These are phyloP conservation scores for Xylaria multiplex DNA, from an alignment of 2,329 filamentous ascomycete genomes.

Conservation along the genomic window DNA sequence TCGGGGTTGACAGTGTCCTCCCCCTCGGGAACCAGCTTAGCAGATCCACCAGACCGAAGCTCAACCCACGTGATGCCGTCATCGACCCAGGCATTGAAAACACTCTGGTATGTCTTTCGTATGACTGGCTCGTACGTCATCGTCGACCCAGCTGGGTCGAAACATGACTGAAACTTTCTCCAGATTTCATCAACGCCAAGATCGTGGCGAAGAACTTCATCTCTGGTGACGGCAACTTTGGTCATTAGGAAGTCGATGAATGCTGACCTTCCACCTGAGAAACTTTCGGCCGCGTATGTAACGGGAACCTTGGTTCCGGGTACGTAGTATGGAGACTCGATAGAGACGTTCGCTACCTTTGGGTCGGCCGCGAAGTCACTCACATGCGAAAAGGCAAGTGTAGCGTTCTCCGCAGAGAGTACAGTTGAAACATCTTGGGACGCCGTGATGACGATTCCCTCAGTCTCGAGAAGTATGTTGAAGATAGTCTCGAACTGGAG, in stretches of 20 bases:
- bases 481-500: slow-evolving; percentile 30
- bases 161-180: slow-evolving; percentile 34
- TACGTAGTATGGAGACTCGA: slow-evolving; percentile 30
- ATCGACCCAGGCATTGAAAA: slow-evolving; percentile 33
- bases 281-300: slow-evolving; percentile 25
- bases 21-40: slow-evolving; percentile 32
- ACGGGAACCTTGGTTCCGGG: slow-evolving; percentile 30
- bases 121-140: slow-evolving; percentile 35
- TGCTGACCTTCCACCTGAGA: slow-evolving; percentile 26
- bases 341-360: slow-evolving; percentile 25
- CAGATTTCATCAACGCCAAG: slow-evolving; percentile 35
- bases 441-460: slow-evolving; percentile 27
- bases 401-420: slow-evolving; percentile 24
- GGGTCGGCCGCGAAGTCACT: slow-evolving; percentile 21
- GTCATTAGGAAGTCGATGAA: slow-evolving; percentile 33
- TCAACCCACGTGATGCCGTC: slow-evolving; percentile 36
- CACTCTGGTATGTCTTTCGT: slow-evolving; percentile 31
- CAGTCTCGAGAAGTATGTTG: slow-evolving; percentile 30
- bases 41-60: slow-evolving; percentile 32
- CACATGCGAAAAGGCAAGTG: slow-evolving; percentile 29
- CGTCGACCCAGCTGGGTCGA: slow-evolving; percentile 30
- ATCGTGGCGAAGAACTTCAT: slow-evolving; percentile 33
- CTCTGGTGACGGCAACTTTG: slow-evolving; percentile 28
- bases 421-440: slow-evolving; percentile 28
- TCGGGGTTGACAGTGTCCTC: slow-evolving; percentile 30